phyloP scores from a whole-genome alignment of 495 filamentous ascomycete species.

The Penicillium turbatum region DNA sequence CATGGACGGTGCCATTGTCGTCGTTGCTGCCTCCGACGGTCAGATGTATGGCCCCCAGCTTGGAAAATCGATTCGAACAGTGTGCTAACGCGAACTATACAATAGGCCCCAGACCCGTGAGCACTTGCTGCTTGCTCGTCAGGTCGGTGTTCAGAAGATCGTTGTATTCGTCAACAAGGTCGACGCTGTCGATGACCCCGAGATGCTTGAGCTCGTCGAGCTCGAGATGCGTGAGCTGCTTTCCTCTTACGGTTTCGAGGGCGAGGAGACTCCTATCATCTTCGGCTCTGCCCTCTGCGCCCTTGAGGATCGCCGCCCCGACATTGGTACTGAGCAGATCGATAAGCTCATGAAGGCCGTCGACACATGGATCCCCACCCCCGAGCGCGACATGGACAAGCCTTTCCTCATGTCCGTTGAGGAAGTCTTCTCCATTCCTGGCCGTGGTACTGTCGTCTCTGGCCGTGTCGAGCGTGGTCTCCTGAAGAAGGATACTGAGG shows the following conservation, averaged over 20 bases:
- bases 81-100: constrained; percentile 20
- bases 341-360: constrained; percentile 85
- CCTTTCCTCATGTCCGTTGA: constrained; percentile 98
- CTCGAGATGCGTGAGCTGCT: constrained; percentile 99
- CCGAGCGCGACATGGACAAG: constrained; percentile 85
- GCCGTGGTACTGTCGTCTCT: constrained; percentile 94
- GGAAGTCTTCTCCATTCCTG: constrained; percentile 97
- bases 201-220: constrained; percentile 99
- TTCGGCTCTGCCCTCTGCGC: constrained; percentile 95
- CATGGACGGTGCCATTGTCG: constrained; percentile 98
- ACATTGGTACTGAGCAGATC: constrained; percentile 81
- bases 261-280: constrained; percentile 93
- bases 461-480: constrained; percentile 95
- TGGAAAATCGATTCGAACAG: neutral
- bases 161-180: constrained; percentile 99
- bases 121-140: constrained; percentile 93
- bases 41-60: constrained; percentile 65
- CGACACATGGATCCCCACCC: constrained; percentile 94
- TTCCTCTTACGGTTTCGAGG: constrained; percentile 88
- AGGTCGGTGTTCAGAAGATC: constrained; percentile 95
- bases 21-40: constrained; percentile 96
- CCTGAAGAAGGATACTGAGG: constrained; percentile 86
- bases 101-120: constrained; percentile 91
- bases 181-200: constrained; percentile 90
- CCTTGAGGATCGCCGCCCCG: constrained; percentile 78